phyloP scores from a whole-genome alignment of 2,329 filamentous ascomycete species.

The Blastomyces percursus region DNA sequence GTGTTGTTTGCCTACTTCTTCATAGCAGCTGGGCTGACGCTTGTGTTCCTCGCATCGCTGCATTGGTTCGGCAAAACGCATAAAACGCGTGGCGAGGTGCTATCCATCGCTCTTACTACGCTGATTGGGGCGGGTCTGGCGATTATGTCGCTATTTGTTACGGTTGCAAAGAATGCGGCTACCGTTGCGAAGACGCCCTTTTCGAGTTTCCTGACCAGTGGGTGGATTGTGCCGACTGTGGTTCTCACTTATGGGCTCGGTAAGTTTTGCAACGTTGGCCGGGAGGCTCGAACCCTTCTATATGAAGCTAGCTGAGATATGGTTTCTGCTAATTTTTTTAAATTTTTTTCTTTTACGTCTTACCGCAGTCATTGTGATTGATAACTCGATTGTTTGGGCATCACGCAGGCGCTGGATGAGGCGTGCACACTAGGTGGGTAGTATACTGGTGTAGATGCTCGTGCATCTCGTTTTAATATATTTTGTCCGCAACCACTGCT shows the following conservation, averaged over 20 bases:
- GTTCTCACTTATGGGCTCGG: conserved; percentile 4
- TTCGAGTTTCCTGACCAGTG: neutral
- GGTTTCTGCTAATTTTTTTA: neutral
- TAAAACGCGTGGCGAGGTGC: conserved; percentile 15
- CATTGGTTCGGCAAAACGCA: conserved; percentile 18
- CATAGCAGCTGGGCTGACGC: conserved; percentile 25
- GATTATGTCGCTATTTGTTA: conserved; percentile 8
- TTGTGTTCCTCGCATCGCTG: conserved; percentile 25
- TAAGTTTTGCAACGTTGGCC: neutral
- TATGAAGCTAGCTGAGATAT: too few relatives aligned
- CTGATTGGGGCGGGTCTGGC: conserved; percentile 9
- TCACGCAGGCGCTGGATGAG: neutral
- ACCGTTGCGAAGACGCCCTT: neutral
- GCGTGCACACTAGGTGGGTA: neutral
- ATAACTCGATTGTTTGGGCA: neutral
- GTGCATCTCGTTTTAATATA: neutral
- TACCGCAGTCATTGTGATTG: neutral
- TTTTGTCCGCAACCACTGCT: too few relatives aligned
- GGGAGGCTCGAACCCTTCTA: too few relatives aligned
- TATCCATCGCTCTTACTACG: conserved; percentile 10
- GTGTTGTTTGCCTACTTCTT: conserved; percentile 28
- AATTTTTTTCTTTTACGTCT: too few relatives aligned
- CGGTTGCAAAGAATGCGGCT: neutral
- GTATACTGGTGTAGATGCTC: too few relatives aligned
- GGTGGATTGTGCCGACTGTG: conserved; percentile 11